These are phyloP conservation scores for Cordyceps javanica DNA, from an alignment of 2,329 filamentous ascomycete genomes.

Conservation along the genomic window DNA sequence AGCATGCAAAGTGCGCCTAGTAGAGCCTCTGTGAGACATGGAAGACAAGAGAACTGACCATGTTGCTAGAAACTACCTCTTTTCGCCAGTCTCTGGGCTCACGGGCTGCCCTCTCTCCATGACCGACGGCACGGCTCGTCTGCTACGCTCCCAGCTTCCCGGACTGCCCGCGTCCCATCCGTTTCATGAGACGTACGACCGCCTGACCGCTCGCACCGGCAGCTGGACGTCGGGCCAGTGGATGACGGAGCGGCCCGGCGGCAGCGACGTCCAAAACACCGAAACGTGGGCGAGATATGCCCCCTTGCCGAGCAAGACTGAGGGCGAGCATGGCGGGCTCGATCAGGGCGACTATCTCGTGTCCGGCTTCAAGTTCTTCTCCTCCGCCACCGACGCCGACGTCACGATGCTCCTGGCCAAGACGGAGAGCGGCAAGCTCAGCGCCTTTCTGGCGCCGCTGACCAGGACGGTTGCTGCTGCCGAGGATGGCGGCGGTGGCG, in stretches of 20 bases:
- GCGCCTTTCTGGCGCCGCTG: constrained; percentile 14
- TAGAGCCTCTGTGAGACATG: neutral
- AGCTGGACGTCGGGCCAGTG: constrained; percentile 15
- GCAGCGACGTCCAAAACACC: constrained; percentile 15
- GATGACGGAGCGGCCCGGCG: constrained; percentile 15
- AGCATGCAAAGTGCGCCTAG: constrained; percentile 8
- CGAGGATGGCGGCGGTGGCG: constrained; percentile 7
- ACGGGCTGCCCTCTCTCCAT: constrained; percentile 14
- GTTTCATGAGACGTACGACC: constrained; percentile 10
- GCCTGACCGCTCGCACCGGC: constrained; percentile 5
- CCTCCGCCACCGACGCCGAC: constrained; percentile 14
- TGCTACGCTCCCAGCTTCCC: constrained; percentile 6
- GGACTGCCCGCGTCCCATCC: constrained; percentile 10
- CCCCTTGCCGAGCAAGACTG: neutral
- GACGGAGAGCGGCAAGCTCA: constrained; percentile 14
- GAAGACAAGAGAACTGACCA: neutral
- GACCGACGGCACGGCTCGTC: constrained; percentile 13
- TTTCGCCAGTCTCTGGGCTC: constrained; percentile 9
- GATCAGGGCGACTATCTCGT: constrained; percentile 16
- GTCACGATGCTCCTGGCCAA: constrained; percentile 14
- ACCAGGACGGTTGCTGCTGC: neutral
- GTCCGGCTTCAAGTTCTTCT: constrained; percentile 16
- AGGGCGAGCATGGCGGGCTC: neutral
- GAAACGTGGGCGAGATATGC: constrained; percentile 13
- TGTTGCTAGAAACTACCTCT: constrained; percentile 11